Evolutionary conservation across 73 alveolate species (phyloP).

Genomic region (Paramecium biaurelia): DNA sequence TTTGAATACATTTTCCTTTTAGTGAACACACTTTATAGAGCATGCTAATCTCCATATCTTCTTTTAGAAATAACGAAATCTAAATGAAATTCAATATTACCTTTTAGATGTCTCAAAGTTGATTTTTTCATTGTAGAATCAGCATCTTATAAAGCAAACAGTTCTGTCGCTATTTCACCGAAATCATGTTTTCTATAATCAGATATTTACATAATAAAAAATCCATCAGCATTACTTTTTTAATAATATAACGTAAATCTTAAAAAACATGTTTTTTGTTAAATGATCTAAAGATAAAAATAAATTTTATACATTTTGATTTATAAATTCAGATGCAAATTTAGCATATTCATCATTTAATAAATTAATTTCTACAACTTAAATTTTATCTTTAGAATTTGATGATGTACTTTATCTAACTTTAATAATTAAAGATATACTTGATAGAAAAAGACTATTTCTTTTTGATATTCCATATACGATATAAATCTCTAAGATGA

Average conservation of each 20-base stretch:
- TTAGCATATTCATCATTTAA: background rate
- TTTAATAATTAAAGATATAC: background rate
- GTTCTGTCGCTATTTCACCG: background rate
- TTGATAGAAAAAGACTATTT: background rate
- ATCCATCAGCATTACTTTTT: background rate
- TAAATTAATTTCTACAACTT: background rate
- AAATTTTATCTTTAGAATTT: background rate
- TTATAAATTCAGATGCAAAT: background rate
- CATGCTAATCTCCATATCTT: background rate
- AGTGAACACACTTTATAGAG: background rate
- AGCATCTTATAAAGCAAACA: background rate
- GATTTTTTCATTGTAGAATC: background rate
- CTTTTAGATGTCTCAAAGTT: background rate
- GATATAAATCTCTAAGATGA: background rate
- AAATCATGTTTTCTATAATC: background rate
- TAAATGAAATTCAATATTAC: background rate
- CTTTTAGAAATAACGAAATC: background rate
- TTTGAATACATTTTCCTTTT: background rate
- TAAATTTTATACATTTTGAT: background rate
- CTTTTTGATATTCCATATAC: background rate
- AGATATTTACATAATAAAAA: background rate
- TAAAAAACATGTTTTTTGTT: background rate
- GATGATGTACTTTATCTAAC: background rate
- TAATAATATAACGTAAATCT: background rate
- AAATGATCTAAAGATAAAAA: background rate